A percentile compares a stretch with the other conserved stretches of the same genome.
phyloP scores from a whole-genome alignment of 75 land plant species.

The Pinus taeda region DNA sequence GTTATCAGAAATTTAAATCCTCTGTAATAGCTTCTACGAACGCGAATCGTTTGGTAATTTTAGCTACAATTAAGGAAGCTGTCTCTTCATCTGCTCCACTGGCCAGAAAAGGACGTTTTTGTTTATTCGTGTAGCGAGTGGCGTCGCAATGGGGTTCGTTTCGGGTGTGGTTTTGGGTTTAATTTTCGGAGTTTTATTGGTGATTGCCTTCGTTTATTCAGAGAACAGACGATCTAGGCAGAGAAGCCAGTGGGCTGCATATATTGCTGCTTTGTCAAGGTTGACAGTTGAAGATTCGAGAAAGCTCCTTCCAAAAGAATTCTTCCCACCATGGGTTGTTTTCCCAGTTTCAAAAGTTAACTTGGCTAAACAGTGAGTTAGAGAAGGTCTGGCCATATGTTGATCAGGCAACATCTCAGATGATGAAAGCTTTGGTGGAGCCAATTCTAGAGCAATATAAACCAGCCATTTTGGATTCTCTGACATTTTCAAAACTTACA shows the following conservation, averaged over 20 bases:
- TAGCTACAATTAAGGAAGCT: no score
- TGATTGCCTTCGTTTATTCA: slow-evolving; percentile 51
- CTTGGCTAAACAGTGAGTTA: slow-evolving; percentile 74
- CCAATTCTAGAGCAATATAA: slow-evolving; percentile 81
- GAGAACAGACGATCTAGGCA: no score
- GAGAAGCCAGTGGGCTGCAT: no score
- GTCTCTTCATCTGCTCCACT: no score
- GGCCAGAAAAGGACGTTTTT: no score
- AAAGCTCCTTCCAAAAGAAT: slow-evolving; percentile 49
- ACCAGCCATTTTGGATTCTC: slow-evolving; percentile 59
- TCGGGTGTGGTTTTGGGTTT: slow-evolving; percentile 60
- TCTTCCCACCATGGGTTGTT: slow-evolving; percentile 76
- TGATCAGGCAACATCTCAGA: slow-evolving; percentile 86
- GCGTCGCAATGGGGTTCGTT: slow-evolving; percentile 45
- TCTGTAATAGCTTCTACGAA: no score
- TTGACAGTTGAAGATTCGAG: slow-evolving; percentile 71
- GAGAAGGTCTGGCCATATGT: slow-evolving; percentile 84
- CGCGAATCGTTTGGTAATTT: no score
- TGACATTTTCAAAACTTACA: slow-evolving; percentile 82
- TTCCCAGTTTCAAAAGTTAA: slow-evolving; percentile 70
- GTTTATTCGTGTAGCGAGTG: background rate
- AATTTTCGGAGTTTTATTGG: slow-evolving; percentile 49
- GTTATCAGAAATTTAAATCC: no score
- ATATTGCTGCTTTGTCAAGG: slow-evolving; percentile 50
- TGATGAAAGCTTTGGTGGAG: slow-evolving; percentile 59